Base-by-base conservation (phyloP, 129 eudicot species). In the Flaveria ramosissima region DNA sequence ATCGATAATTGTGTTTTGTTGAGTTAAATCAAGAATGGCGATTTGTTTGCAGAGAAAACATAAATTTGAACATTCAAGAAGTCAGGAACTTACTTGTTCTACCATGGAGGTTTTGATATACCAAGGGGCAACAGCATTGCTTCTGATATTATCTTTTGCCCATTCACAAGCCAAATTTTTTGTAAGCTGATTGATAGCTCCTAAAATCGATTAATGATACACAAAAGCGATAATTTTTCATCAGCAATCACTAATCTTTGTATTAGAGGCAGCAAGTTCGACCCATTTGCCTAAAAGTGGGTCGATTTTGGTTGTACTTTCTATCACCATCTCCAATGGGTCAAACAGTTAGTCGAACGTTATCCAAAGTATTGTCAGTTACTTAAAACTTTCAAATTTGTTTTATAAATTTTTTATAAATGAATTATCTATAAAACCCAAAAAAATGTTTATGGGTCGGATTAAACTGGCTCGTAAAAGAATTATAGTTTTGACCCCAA, bases 101-200 rank as follows among this genome's bases (percentile, higher is more conserved):
- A 88, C 92, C 88, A 90, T 86, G 57, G 96, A 86, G 56, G 96
- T 90, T 70, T 72, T 86, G 73, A 85, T 90, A 80, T 87, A 87
- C 96, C 92, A 87, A 57, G 97, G 97, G 41, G 93, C 97, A 51
- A 88, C 92, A 65, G 92, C 85, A 77, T 91, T 91, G 77, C 85
- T 77, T 75, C 97, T 81, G 80, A 91, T 91, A 70, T 84, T 81
- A 79, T 91, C 94, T 83, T 86, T 85, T 32, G 94, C 97, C 94
- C 97, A 91, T 74, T 91, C 94, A 79, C 97, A 91, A 17, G 97
- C 97, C 86, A 91, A 77, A 68, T 78, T 86, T 68, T 74, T 88
- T 23, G 92, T 89, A 46, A 91, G 90, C 78, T 86, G 93, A 80
- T 86, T 88, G 63, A 88, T 81, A 71, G 92, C 97, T 15, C 88